Evolutionary conservation across 169 alveolate genomes (phyloP).

Genomic region (Theileria orientalis): DNA sequence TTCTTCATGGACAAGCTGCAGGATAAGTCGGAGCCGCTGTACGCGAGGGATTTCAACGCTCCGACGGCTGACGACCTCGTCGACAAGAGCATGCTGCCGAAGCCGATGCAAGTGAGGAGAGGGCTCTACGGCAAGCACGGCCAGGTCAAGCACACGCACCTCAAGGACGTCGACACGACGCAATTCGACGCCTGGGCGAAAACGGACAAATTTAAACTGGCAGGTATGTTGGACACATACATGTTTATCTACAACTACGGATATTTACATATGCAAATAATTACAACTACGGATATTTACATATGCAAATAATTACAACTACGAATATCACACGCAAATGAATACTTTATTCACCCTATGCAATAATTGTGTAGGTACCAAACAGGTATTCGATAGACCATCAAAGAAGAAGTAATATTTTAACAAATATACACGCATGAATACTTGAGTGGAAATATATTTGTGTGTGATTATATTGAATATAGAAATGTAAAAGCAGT

Average conservation of each 20-base stretch:
- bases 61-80: conserved; percentile 82
- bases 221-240: conserved; percentile 33
- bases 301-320: too few species aligned
- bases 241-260: neutral
- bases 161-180: conserved; percentile 93
- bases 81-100: conserved; percentile 78
- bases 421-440: neutral
- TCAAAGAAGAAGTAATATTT: conserved; percentile 26
- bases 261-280: too few species aligned
- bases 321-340: too few species aligned
- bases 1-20: conserved; percentile 83
- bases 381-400: conserved; percentile 49
- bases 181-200: conserved; percentile 75
- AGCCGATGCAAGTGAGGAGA: conserved; percentile 80
- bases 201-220: conserved; percentile 43
- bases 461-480: too few species aligned
- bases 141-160: conserved; percentile 91
- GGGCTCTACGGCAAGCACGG: conserved; percentile 91
- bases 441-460: too few species aligned
- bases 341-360: too few species aligned
- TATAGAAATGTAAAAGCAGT: too few species aligned
- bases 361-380: conserved; percentile 28
- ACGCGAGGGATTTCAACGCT: conserved; percentile 80
- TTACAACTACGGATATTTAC: too few species aligned
- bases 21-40: conserved; percentile 81